Conservation (phyloP, 257 asterid genomes). For the Dorcoceras hygrometricum region DNA sequence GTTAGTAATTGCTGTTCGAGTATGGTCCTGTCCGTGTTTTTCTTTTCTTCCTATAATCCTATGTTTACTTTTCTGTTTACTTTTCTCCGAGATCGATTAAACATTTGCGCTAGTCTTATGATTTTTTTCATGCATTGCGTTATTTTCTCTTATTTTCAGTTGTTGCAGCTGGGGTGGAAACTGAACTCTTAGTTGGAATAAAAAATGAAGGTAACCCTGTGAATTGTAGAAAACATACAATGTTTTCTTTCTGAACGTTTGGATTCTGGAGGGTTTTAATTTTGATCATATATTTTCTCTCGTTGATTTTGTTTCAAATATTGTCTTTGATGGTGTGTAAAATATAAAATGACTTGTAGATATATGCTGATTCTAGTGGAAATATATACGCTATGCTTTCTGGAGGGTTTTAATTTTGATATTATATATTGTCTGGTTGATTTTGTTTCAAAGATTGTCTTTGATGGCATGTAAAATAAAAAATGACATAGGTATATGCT, state of each 20-base stretch:
- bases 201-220: constrained; percentile 75
- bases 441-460: constrained; percentile 14
- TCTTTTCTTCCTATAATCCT: neutral
- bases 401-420: neutral
- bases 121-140: constrained; percentile 10
- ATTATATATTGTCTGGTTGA: neutral
- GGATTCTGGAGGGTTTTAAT: neutral
- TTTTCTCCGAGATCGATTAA: constrained; percentile 10
- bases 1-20: constrained; percentile 35
- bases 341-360: neutral
- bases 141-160: constrained; percentile 44
- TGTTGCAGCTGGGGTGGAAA: constrained; percentile 79
- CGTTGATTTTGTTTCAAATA: constrained; percentile 3
- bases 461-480: neutral
- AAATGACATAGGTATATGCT: neutral
- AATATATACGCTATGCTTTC: neutral
- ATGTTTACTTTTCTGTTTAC: too few species aligned
- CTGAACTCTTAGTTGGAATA: constrained; percentile 85
- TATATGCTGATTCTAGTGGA: neutral
- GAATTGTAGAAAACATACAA: constrained; percentile 1
- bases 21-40: neutral
- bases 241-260: constrained; percentile 5
- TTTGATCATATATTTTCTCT: neutral
- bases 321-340: neutral
- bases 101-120: neutral